A percentile compares a stretch with the other conserved stretches of the same genome.
phyloP scores from a whole-genome alignment of 805 yeast genomes.

The Saturnispora sekii region DNA sequence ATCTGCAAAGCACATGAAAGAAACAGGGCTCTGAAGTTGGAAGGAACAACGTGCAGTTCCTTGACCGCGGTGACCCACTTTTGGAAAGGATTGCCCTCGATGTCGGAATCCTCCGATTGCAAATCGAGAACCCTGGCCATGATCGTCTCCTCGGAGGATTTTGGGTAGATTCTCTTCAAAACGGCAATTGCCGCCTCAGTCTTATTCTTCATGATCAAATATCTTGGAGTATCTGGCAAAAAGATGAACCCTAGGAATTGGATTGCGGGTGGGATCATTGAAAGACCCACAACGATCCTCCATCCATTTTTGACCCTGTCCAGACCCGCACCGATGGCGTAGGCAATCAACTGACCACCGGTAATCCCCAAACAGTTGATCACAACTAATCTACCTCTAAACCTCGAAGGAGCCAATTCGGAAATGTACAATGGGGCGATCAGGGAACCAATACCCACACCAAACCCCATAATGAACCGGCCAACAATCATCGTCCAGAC shows the following conservation, averaged over 20 bases:
- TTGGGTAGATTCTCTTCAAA: slow-evolving; percentile 49
- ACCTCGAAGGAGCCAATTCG: slow-evolving; percentile 86
- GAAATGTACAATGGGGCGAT: slow-evolving; percentile 90
- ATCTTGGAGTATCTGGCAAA: slow-evolving; percentile 95
- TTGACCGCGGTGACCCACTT: slow-evolving; percentile 53
- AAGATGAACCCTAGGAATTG: slow-evolving; percentile 73
- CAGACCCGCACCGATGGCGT: slow-evolving; percentile 87
- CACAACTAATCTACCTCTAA: slow-evolving; percentile 85
- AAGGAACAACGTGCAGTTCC: slow-evolving; percentile 55
- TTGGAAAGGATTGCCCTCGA: slow-evolving; percentile 28
- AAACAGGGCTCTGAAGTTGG: slow-evolving; percentile 81
- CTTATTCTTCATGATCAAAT: slow-evolving; percentile 61
- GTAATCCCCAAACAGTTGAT: slow-evolving; percentile 85
- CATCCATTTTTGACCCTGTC: slow-evolving; percentile 71
- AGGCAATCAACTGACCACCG: slow-evolving; percentile 91
- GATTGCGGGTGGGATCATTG: slow-evolving; percentile 75
- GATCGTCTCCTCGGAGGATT: slow-evolving; percentile 55
- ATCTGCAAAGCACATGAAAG: slow-evolving; percentile 93
- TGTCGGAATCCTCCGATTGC: slow-evolving; percentile 34
- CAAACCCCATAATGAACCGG: slow-evolving; percentile 88
- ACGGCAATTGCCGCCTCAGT: slow-evolving; percentile 59
- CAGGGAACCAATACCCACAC: slow-evolving; percentile 90
- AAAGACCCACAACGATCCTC: slow-evolving; percentile 86
- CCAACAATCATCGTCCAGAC: slow-evolving; percentile 92
- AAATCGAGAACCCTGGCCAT: slow-evolving; percentile 62